A percentile compares a stretch with the other conserved stretches of the same genome.
Conservation (phyloP, 257 asterid genomes). For the Nicotiana benthamiana region DNA sequence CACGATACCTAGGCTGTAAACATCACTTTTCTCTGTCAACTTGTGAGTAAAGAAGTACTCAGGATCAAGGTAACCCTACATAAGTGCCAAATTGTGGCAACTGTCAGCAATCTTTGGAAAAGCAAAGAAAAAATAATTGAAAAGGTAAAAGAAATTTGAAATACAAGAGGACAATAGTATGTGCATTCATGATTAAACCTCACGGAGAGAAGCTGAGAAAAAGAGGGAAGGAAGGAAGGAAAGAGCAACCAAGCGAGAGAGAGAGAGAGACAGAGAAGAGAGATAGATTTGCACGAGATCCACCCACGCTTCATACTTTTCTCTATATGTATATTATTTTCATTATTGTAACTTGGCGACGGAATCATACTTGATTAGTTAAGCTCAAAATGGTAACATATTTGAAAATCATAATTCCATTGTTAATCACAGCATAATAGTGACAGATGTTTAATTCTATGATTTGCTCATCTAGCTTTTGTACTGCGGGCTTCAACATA, state of each 20-base stretch:
- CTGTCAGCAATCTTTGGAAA: background rate
- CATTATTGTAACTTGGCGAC: background rate
- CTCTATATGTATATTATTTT: background rate
- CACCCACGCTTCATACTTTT: background rate
- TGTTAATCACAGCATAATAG: background rate
- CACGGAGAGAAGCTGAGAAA: background rate
- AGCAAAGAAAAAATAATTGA: background rate
- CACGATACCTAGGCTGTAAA: constrained; percentile 5
- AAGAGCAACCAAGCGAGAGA: background rate
- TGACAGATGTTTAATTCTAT: background rate
- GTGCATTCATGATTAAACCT: background rate
- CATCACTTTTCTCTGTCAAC: constrained; percentile 8
- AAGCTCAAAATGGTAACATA: background rate
- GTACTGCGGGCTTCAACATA: background rate
- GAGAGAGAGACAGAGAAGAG: background rate
- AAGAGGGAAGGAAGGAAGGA: background rate
- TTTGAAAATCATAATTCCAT: background rate
- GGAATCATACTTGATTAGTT: background rate
- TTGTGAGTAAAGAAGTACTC: constrained; percentile 4
- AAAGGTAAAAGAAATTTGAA: background rate
- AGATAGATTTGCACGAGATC: background rate
- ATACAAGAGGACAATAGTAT: background rate
- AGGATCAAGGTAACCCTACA: constrained; percentile 7
- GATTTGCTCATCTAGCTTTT: background rate
- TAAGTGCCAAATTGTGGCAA: background rate